Evolutionary conservation across 768 basidiomycete species (phyloP).

Genomic region (Cubamyces sp.): DNA sequence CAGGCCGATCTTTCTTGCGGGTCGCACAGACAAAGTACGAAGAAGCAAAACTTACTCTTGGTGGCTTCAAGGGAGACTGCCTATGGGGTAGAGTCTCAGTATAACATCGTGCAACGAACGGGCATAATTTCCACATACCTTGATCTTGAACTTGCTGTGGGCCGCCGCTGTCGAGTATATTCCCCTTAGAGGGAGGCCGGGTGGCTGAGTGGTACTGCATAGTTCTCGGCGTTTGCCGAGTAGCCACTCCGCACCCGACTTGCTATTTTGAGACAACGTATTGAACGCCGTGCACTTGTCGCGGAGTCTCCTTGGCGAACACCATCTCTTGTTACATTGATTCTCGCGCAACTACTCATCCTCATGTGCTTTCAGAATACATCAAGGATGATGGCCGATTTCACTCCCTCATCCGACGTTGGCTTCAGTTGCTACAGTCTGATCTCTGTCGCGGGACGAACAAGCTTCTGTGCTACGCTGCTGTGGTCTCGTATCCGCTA

Average conservation of each 20-base stretch:
- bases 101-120: background rate
- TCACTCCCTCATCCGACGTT: too few relatives aligned
- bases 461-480: too few relatives aligned
- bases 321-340: too few relatives aligned
- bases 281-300: conserved; percentile 1
- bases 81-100: conserved; percentile 8
- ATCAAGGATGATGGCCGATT: too few relatives aligned
- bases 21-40: background rate
- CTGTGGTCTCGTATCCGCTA: too few relatives aligned
- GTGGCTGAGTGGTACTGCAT: conserved; percentile 39
- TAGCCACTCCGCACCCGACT: background rate
- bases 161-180: conserved; percentile 34
- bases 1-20: background rate
- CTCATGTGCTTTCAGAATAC: too few relatives aligned
- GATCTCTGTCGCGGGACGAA: too few relatives aligned
- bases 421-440: too few relatives aligned
- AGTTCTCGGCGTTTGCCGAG: conserved; percentile 36
- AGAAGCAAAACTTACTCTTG: conserved; percentile 29
- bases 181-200: conserved; percentile 23
- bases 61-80: conserved; percentile 26
- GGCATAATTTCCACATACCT: conserved; percentile 34
- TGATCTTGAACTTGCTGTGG: conserved; percentile 41
- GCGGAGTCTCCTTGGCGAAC: background rate
- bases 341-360: too few relatives aligned
- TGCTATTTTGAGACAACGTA: conserved; percentile 8